These are phyloP conservation scores for Yamadazyma pseudoaaseri DNA, from an alignment of 1,139 yeast genomes.

Conservation along the genomic window DNA sequence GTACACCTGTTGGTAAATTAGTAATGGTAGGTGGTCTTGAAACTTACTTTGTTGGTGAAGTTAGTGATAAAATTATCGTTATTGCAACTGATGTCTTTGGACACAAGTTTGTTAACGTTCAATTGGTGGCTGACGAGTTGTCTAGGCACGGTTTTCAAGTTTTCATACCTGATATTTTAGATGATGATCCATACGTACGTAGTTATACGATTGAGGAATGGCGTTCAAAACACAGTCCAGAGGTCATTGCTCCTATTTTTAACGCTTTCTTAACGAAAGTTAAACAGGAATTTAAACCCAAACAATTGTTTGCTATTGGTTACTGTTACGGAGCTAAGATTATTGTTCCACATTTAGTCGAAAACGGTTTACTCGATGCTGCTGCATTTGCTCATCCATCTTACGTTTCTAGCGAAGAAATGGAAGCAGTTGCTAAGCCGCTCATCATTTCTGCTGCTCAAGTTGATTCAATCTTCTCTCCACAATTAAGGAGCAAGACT, in stretches of 20 bases:
- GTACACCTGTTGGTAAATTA: slow-evolving; percentile 46
- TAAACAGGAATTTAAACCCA: slow-evolving; percentile 43
- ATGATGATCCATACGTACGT: slow-evolving; percentile 48
- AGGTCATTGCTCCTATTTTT: slow-evolving; percentile 33
- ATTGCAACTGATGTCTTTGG: slow-evolving; percentile 72
- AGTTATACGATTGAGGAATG: slow-evolving; percentile 35
- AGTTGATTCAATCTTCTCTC: slow-evolving; percentile 56
- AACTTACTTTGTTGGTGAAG: slow-evolving; percentile 56
- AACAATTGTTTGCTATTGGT: slow-evolving; percentile 61
- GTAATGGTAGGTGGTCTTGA: slow-evolving; percentile 42
- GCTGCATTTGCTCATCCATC: slow-evolving; percentile 83
- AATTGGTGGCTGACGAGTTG: slow-evolving; percentile 67
- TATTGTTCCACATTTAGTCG: slow-evolving; percentile 50
- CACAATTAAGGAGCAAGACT: slow-evolving; percentile 56
- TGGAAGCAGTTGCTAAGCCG: slow-evolving; percentile 56
- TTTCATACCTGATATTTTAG: slow-evolving; percentile 67
- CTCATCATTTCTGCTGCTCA: slow-evolving; percentile 71
- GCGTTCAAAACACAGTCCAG: slow-evolving; percentile 52
- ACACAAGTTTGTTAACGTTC: slow-evolving; percentile 50
- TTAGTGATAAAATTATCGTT: slow-evolving; percentile 47
- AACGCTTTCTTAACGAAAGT: slow-evolving; percentile 43
- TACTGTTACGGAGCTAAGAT: slow-evolving; percentile 83
- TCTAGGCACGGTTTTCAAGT: slow-evolving; percentile 56
- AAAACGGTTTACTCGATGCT: slow-evolving; percentile 47
- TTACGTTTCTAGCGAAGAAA: slow-evolving; percentile 57